phyloP scores from a whole-genome alignment of 257 asterid species.

The Solanum virginianum region DNA sequence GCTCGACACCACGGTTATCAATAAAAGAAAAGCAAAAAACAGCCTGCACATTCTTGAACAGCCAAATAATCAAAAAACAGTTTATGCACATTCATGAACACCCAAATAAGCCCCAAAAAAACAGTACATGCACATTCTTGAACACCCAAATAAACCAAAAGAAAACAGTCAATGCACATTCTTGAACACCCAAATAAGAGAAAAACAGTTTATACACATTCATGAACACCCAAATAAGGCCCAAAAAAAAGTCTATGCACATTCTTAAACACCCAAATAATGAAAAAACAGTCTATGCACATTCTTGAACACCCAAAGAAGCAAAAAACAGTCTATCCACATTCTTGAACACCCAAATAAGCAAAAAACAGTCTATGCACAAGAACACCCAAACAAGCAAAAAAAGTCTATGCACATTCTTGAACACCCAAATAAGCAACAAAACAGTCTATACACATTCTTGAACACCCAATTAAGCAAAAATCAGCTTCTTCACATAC shows the following conservation, averaged over 20 bases:
- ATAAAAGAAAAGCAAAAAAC: no score
- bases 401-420: constrained; percentile 16
- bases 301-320: constrained; percentile 31
- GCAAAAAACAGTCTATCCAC: constrained; percentile 11
- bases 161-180: neutral
- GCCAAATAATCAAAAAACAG: constrained; percentile 27
- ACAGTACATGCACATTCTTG: constrained; percentile 17
- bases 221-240: neutral
- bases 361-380: neutral
- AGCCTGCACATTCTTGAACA: neutral
- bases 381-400: neutral
- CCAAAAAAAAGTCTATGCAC: constrained; percentile 1
- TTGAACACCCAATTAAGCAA: neutral
- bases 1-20: no score
- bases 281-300: neutral
- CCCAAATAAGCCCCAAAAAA: constrained; percentile 25
- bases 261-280: constrained; percentile 7
- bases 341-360: neutral
- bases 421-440: neutral
- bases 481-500: neutral
- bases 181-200: neutral
- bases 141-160: constrained; percentile 27
- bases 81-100: neutral
- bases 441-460: neutral
- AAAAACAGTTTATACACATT: neutral